These are phyloP conservation scores for Diaporthe sp. DNA, from an alignment of 2,329 filamentous ascomycete species.

Conservation along the genomic window DNA sequence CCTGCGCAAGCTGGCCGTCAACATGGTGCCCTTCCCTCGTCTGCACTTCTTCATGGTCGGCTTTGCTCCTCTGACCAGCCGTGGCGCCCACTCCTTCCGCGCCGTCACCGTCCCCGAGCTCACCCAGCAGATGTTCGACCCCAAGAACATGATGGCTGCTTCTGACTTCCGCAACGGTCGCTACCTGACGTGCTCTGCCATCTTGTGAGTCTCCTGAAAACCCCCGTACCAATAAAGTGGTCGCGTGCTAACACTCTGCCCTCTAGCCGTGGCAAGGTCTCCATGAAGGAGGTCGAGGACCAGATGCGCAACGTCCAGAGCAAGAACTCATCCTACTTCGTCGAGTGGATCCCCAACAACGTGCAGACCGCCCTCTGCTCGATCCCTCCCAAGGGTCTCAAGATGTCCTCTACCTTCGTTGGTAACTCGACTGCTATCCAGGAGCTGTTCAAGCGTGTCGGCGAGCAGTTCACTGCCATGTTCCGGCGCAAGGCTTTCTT, in stretches of 20 bases:
- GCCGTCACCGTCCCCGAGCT: constrained; percentile 97
- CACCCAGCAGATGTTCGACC: constrained; percentile 99
- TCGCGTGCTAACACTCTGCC: constrained; percentile 46
- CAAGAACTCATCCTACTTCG: constrained; percentile 99
- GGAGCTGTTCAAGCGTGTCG: constrained; percentile 99
- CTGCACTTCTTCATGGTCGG: constrained; percentile 99
- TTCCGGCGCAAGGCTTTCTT: constrained; percentile 99
- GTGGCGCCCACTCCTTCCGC: constrained; percentile 90
- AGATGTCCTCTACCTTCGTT: constrained; percentile 99
- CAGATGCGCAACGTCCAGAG: constrained; percentile 99
- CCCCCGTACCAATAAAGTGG: background rate
- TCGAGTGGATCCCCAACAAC: constrained; percentile 99
- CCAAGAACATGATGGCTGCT: constrained; percentile 99
- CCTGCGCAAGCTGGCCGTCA: constrained; percentile 98
- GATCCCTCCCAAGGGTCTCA: constrained; percentile 95
- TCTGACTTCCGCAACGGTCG: constrained; percentile 99
- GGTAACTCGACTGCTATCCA: constrained; percentile 99
- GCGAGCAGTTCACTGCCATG: constrained; percentile 99
- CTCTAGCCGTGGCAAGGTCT: constrained; percentile 92
- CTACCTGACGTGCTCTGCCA: constrained; percentile 99
- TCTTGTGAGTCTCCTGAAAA: constrained; percentile 76
- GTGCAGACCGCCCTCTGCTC: constrained; percentile 99
- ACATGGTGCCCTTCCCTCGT: constrained; percentile 99
- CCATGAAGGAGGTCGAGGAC: constrained; percentile 99
- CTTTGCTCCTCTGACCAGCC: constrained; percentile 96